Conservation (phyloP, 1,284 basidiomycete genomes). For the Malassezia caprae region DNA sequence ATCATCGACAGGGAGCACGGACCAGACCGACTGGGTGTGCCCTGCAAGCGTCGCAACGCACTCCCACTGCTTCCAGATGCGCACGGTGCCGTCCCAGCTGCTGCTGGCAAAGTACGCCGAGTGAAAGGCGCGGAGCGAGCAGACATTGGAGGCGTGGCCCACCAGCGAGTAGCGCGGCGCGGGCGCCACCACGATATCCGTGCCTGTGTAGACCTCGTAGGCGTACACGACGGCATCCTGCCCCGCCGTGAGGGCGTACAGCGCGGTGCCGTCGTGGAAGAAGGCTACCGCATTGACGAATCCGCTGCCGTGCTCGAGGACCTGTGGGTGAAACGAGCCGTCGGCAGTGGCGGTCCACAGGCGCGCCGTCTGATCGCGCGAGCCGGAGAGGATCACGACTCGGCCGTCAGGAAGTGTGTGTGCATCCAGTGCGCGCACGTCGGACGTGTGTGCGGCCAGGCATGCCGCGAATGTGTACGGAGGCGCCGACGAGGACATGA, state of each 20-base stretch:
- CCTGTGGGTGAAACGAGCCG: constrained; percentile 7
- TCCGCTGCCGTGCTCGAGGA: constrained; percentile 31
- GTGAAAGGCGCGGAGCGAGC: constrained; percentile 58
- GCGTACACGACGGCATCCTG: constrained; percentile 44
- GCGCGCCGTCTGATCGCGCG: constrained; percentile 23
- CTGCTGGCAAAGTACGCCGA: constrained; percentile 65
- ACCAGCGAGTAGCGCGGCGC: constrained; percentile 34
- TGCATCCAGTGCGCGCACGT: constrained; percentile 36
- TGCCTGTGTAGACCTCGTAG: constrained; percentile 21
- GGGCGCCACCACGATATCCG: constrained; percentile 11
- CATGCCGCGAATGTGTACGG: constrained; percentile 24
- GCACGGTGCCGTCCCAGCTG: constrained; percentile 86
- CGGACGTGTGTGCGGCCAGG: constrained; percentile 30
- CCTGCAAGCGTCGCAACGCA: constrained; percentile 67
- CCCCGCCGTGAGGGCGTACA: constrained; percentile 31
- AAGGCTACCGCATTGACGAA: constrained; percentile 41
- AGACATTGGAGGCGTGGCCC: constrained; percentile 84
- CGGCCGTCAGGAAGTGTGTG: constrained; percentile 26
- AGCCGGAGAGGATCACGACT: constrained; percentile 24
- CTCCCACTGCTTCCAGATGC: constrained; percentile 71
- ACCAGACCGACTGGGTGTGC: constrained; percentile 88
- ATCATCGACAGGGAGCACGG: constrained; percentile 66
- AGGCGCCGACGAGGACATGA: not conserved
- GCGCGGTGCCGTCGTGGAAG: constrained; percentile 4
- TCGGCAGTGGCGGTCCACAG: constrained; percentile 16